Conservation (phyloP, 139 green algal genomes). For the Chlorella sp. region DNA sequence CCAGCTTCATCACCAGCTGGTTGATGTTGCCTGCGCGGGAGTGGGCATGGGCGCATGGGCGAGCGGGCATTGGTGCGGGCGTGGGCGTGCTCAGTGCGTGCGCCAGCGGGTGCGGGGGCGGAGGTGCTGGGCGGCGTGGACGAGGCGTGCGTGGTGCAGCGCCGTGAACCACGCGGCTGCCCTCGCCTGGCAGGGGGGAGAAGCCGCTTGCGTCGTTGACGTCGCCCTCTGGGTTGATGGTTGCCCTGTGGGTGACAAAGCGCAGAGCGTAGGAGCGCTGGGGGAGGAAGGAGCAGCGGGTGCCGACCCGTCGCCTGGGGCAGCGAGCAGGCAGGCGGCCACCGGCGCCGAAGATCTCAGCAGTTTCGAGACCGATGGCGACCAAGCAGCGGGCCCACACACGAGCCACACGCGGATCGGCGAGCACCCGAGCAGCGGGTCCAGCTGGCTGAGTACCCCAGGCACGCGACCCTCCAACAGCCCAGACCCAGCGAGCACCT, state of each 20-base stretch:
- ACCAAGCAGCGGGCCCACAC: too few species aligned
- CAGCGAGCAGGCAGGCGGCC: too few species aligned
- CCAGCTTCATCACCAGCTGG: constrained; percentile 90
- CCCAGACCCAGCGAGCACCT: too few species aligned
- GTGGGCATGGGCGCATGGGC: background rate
- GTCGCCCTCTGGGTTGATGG: constrained; percentile 74
- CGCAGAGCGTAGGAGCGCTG: too few species aligned
- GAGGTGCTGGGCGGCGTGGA: background rate
- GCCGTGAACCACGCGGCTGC: background rate
- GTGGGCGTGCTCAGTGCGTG: background rate
- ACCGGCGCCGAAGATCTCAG: too few species aligned
- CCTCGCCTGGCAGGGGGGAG: constrained; percentile 88
- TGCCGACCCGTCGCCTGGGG: too few species aligned
- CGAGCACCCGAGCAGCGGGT: constrained; percentile 91
- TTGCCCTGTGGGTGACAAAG: too few species aligned
- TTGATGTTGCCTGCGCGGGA: constrained; percentile 90
- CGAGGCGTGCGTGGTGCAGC: background rate
- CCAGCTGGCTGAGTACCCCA: constrained; percentile 99
- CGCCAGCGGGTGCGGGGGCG: background rate
- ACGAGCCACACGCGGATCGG: too few species aligned
- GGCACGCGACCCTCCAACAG: too few species aligned
- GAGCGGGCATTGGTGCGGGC: background rate
- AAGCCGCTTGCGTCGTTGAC: constrained; percentile 88
- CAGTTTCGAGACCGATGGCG: too few species aligned
- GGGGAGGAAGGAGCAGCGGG: too few species aligned